Evolutionary conservation across 257 asterid genomes (phyloP), one percentile per base, ranked within the genome.

Genomic region (Verbascum thapsus): DNA sequence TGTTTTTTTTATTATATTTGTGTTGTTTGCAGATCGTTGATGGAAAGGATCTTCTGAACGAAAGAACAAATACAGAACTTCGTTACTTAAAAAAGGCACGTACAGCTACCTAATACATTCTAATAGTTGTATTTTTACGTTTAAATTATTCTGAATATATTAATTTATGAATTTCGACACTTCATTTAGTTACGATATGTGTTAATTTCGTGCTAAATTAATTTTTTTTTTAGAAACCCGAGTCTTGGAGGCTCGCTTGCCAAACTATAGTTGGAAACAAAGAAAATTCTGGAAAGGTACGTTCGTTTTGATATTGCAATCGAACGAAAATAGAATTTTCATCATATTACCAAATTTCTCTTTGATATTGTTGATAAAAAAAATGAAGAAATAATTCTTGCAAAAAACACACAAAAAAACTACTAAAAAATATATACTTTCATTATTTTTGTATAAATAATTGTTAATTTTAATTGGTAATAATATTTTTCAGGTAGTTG

Each of bases 211-310:
- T 26, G 32, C 32, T 1, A 2, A n/a, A 42, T 16, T 50, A 17
- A 19, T 57, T 51, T 56, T 48, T 71, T 42, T 42, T 72, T 45
- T 87, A 91, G 96, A 91, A 91, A 63, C 96, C 96, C 0, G 95
- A 91, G 58, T 78, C 96, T 20, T 91, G 98, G 98, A 88, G 95
- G 66, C 76, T 91, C 74, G 96, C 98, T 44, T 91, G 96, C 87
- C 96, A 88, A 83, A 88, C 96, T 34, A 91, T 91, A 57, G 98
- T 88, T 15, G 96, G 98, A 72, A 85, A 91, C 52, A 91, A 91
- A 74, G 95, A 91, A 22, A 91, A 91, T 74, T 83, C 86, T 10
- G 98, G 98, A 61, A 91, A 91, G 96, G 96, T 48, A 67, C 35
- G 53, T n/a, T 6, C n/a, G 47, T 16, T 6, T 48, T 16, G 13